These are phyloP conservation scores for Pleodorina starrii DNA, from an alignment of 139 green algal species.

Conservation along the genomic window DNA sequence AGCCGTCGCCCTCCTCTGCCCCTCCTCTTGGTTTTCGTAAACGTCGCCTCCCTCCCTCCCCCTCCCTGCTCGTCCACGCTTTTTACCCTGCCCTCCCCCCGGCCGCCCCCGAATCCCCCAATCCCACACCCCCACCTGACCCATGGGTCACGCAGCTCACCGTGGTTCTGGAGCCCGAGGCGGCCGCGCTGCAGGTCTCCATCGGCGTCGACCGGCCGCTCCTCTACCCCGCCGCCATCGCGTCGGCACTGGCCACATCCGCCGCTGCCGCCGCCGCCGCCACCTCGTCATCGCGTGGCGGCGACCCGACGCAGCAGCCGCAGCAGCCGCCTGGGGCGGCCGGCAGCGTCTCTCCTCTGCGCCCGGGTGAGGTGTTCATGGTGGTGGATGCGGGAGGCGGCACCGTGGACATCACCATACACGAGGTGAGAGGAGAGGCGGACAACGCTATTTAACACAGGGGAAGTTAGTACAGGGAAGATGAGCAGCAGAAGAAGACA, in stretches of 20 bases:
- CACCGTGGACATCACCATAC: slow-evolving; percentile 47
- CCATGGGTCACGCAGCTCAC: background rate
- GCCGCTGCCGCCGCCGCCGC: background rate
- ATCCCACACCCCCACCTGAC: background rate
- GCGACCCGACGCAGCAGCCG: background rate
- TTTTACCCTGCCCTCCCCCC: background rate
- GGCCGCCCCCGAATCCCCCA: no score
- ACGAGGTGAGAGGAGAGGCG: slow-evolving; percentile 16
- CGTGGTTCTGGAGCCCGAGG: slow-evolving; percentile 60
- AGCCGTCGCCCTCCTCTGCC: no score
- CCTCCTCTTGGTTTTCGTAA: no score
- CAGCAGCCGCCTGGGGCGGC: no score
- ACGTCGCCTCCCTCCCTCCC: background rate
- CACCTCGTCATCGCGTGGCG: background rate
- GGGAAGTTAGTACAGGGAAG: background rate
- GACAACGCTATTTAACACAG: no score
- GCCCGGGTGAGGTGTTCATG: slow-evolving; percentile 32
- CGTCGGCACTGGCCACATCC: background rate
- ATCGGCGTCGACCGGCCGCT: background rate
- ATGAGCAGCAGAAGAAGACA: no score
- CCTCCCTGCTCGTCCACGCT: background rate
- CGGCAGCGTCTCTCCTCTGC: no score
- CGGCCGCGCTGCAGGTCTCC: slow-evolving; percentile 40
- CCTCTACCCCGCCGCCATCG: background rate
- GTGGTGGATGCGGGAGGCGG: slow-evolving; percentile 53